Conservation (phyloP, 1,139 yeast genomes). For the Hyphopichia fennica region DNA sequence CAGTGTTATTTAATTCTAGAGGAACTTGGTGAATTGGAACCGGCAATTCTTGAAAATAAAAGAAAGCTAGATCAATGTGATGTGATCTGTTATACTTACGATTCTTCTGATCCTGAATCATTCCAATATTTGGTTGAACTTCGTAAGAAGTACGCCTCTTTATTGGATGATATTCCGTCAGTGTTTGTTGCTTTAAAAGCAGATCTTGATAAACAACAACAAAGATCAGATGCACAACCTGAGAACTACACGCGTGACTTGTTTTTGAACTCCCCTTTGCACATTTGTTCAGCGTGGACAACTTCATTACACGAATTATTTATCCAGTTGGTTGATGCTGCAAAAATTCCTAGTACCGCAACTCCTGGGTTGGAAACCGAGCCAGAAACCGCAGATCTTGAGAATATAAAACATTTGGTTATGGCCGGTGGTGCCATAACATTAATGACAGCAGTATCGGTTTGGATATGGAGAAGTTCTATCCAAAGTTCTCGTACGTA, state of each 20-base stretch:
- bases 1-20: constrained; percentile 90
- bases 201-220: constrained; percentile 93
- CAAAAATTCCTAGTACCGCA: constrained; percentile 70
- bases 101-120: constrained; percentile 93
- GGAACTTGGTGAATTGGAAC: constrained; percentile 85
- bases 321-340: constrained; percentile 86
- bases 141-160: constrained; percentile 52
- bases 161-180: constrained; percentile 70
- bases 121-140: constrained; percentile 79
- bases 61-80: constrained; percentile 82
- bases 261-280: constrained; percentile 67
- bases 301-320: constrained; percentile 82
- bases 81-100: constrained; percentile 85
- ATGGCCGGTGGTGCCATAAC: constrained; percentile 70
- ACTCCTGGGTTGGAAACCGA: constrained; percentile 83
- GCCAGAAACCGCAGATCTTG: constrained; percentile 47
- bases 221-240: constrained; percentile 80
- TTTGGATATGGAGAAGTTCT: constrained; percentile 61
- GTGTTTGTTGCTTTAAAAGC: constrained; percentile 92
- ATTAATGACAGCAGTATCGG: constrained; percentile 56
- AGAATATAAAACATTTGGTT: constrained; percentile 48
- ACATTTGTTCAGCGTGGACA: constrained; percentile 87
- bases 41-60: constrained; percentile 74
- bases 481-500: constrained; percentile 20
- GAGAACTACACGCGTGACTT: constrained; percentile 76